These are phyloP conservation scores for Fusarium temperatum DNA, from an alignment of 2,329 filamentous ascomycete genomes.

Conservation along the genomic window DNA sequence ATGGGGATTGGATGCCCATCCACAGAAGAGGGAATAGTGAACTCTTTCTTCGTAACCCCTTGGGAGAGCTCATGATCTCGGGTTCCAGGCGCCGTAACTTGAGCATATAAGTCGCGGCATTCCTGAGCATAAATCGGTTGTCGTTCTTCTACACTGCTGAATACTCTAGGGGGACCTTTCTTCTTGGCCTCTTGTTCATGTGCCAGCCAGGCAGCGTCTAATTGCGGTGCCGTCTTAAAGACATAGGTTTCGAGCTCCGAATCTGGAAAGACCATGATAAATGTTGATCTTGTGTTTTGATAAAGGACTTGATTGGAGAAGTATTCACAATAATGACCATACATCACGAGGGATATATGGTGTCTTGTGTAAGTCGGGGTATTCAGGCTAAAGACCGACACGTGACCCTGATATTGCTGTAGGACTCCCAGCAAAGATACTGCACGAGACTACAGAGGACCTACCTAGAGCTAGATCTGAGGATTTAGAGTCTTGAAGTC, in stretches of 20 bases:
- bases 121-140: constrained; percentile 53
- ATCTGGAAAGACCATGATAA: constrained; percentile 27
- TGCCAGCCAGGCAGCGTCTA: constrained; percentile 53
- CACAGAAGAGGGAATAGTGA: constrained; percentile 45
- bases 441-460: background rate
- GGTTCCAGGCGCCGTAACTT: constrained; percentile 48
- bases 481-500: background rate
- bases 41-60: constrained; percentile 42
- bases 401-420: constrained; percentile 6
- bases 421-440: background rate
- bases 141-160: constrained; percentile 42
- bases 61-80: constrained; percentile 50
- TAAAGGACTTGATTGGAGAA: background rate
- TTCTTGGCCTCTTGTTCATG: constrained; percentile 46
- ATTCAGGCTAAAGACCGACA: constrained; percentile 25
- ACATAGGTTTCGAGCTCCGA: constrained; percentile 37
- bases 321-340: background rate
- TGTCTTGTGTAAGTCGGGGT: background rate
- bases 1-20: constrained; percentile 50
- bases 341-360: background rate
- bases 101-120: constrained; percentile 50
- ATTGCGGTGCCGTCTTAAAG: constrained; percentile 48
- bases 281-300: background rate
- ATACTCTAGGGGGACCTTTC: constrained; percentile 28
- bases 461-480: background rate